Percentiles rank a stretch among this genome's conserved stretches.
phyloP scores from a whole-genome alignment of 805 yeast genomes.

The Yarrowia divulgata region DNA sequence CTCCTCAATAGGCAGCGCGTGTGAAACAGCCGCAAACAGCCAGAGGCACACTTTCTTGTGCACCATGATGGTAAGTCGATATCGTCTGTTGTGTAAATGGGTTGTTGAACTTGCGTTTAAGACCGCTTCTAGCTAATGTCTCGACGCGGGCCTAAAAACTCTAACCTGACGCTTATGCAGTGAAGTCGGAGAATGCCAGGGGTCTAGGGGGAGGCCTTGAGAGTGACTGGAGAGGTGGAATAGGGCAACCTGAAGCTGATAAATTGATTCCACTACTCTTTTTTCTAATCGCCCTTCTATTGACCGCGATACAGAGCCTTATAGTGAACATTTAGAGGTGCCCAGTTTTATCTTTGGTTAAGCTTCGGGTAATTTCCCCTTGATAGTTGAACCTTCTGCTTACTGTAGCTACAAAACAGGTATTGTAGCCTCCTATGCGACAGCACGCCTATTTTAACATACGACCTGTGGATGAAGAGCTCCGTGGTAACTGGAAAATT shows the following conservation, averaged over 20 bases:
- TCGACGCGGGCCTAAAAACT: neutral
- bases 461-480: neutral
- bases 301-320: no score
- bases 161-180: conserved; percentile 3
- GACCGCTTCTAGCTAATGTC: neutral
- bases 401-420: no score
- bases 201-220: neutral
- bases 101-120: neutral
- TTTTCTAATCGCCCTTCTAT: neutral
- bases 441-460: neutral
- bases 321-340: neutral
- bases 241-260: neutral
- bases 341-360: conserved; percentile 1
- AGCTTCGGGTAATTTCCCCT: conserved; percentile 2
- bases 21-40: conserved; percentile 12
- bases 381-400: neutral
- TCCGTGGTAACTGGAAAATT: neutral
- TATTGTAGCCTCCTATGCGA: no score
- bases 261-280: neutral
- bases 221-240: neutral
- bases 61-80: conserved; percentile 1
- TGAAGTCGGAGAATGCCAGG: neutral
- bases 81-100: neutral
- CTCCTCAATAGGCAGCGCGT: conserved; percentile 14
- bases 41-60: neutral